Evolutionary conservation across 148 eudicot genomes (phyloP), one percentile per base, ranked within the genome.

Genomic region (Silene latifolia): DNA sequence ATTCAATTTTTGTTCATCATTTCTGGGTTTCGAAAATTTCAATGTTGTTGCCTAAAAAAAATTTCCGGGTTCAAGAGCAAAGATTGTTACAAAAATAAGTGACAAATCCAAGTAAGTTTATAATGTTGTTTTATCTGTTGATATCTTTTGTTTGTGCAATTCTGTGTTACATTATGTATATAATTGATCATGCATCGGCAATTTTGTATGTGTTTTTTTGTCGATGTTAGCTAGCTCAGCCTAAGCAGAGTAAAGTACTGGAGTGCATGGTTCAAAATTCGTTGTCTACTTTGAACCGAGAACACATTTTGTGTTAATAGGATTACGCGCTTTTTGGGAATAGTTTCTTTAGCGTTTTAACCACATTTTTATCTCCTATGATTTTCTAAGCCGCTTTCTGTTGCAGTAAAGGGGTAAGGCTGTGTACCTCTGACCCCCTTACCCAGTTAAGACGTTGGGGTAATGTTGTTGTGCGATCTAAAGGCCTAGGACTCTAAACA

Each of bases 21-120:
- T 46, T 48, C 72, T 69, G 72, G 72, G 56, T 44, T 42, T 35
- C 19, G 6, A n/a, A 6, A 61, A 39, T 29, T 32, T 29, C 46
- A 27, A 27, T 1, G 29, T 27, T 27, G 29, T 27, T 27, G 3
- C 29, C 29, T 3, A 27, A 27, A 27, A 27, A 39, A 5, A 61
- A 39, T 15, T 32, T 27, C 46, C 4, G 46, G 68, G 23, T 66
- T 67, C 68, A 64, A 27, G 44, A 27, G 15, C 29, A 64, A 15
- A 39, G 44, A 27, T 64, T 64, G 39, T 12, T 32, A 7, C 56
- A 32, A 35, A 32, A 13, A 21, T 10, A 69, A 69, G 27, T 20
- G 18, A 68, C 24, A 46, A 44, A 19, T 53, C 72, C 56, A 68
- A 54, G 72, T 69, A 21, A 46, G 57, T 69, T 69, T 47, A 47